Conservation (phyloP, 331 rosid genomes). For the Rhamnella rubrinervis region DNA sequence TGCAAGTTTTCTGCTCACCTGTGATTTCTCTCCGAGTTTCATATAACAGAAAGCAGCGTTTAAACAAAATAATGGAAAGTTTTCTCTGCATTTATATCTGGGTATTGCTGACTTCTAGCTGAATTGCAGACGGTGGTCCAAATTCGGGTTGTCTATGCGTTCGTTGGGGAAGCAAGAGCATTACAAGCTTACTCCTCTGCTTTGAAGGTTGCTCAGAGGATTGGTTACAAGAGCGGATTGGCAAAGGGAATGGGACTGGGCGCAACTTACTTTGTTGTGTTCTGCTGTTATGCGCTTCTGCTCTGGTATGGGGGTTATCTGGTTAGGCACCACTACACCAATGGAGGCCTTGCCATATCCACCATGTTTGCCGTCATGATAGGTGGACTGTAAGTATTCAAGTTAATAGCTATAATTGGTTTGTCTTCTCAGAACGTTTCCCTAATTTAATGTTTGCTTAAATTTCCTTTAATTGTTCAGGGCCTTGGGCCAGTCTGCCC, state of each 20-base stretch:
- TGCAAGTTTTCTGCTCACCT: background rate
- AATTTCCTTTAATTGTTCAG: slow-evolving; percentile 34
- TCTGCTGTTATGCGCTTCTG: slow-evolving; percentile 95
- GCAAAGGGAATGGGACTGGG: slow-evolving; percentile 98
- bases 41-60: background rate
- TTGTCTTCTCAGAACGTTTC: background rate
- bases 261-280: slow-evolving; percentile 94
- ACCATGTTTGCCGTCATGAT: slow-evolving; percentile 98
- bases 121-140: slow-evolving; percentile 76
- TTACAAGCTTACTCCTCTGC: slow-evolving; percentile 74
- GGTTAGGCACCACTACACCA: slow-evolving; percentile 84
- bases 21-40: background rate
- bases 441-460: background rate
- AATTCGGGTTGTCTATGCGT: slow-evolving; percentile 86
- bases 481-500: slow-evolving; percentile 94
- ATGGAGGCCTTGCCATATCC: slow-evolving; percentile 97
- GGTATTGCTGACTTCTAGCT: slow-evolving; percentile 28
- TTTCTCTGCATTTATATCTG: slow-evolving; percentile 21
- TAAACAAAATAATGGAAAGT: background rate
- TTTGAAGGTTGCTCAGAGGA: slow-evolving; percentile 69
- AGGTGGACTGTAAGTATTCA: slow-evolving; percentile 80
- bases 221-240: slow-evolving; percentile 85
- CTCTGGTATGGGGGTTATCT: slow-evolving; percentile 98
- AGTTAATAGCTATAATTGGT: slow-evolving; percentile 3
- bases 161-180: slow-evolving; percentile 81